Evolutionary conservation across 2,329 filamentous ascomycete species (phyloP).

Genomic region (Aspergillus jensenii): DNA sequence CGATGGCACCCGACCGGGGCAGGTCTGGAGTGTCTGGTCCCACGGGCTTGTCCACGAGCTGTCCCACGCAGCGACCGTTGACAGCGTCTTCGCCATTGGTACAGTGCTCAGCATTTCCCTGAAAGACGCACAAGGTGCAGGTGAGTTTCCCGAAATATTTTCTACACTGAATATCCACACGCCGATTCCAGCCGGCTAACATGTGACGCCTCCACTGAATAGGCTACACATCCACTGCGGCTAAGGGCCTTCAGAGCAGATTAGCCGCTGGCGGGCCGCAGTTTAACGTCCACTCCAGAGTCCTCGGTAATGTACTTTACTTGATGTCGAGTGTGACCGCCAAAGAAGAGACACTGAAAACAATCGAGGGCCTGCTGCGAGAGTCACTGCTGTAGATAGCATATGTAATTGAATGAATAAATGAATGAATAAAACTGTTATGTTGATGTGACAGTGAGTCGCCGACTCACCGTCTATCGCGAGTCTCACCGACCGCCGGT

Average conservation of each 20-base stretch:
- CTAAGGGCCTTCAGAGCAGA: slow-evolving; percentile 52
- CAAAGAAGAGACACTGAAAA: slow-evolving; percentile 40
- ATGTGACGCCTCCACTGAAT: slow-evolving; percentile 18
- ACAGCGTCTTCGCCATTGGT: slow-evolving; percentile 70
- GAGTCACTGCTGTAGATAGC: slow-evolving; percentile 30
- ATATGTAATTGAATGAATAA: neutral
- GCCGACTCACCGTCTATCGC: too few relatives aligned
- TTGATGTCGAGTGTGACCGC: slow-evolving; percentile 60
- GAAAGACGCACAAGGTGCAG: slow-evolving; percentile 48
- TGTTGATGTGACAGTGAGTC: neutral
- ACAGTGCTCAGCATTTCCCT: slow-evolving; percentile 69
- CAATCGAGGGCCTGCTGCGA: slow-evolving; percentile 43
- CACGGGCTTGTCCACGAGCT: slow-evolving; percentile 58
- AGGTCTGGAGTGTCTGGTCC: slow-evolving; percentile 71
- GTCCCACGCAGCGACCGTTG: slow-evolving; percentile 58
- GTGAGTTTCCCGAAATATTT: slow-evolving; percentile 30
- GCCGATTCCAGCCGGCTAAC: slow-evolving; percentile 13
- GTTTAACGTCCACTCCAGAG: slow-evolving; percentile 57
- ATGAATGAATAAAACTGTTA: neutral
- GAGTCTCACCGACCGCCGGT: slow-evolving; percentile 1
- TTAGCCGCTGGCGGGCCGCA: slow-evolving; percentile 42
- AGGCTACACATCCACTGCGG: slow-evolving; percentile 60
- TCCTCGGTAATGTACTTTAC: slow-evolving; percentile 62
- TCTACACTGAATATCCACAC: neutral
- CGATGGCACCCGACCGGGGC: neutral